These are phyloP conservation scores for Penicillium vulpinum DNA, from an alignment of 2,329 filamentous ascomycete species.

Conservation along the genomic window DNA sequence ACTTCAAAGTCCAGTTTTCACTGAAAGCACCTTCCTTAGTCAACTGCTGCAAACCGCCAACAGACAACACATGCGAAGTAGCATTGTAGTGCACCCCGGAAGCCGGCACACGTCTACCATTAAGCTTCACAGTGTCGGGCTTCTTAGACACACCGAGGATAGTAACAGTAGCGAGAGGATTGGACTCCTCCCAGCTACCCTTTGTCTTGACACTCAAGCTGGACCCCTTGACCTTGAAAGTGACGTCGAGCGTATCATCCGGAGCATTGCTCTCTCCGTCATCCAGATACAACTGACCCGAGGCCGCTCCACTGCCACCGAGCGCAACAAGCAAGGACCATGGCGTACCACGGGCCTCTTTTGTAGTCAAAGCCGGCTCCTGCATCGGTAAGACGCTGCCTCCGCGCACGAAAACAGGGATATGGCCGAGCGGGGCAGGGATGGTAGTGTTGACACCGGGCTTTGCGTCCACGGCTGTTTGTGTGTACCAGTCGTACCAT, in stretches of 20 bases:
- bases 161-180: conserved; percentile 62
- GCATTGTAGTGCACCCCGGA: conserved; percentile 52
- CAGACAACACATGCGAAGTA: conserved; percentile 50
- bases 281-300: conserved; percentile 68
- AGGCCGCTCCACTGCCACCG: conserved; percentile 55
- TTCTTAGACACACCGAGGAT: conserved; percentile 57
- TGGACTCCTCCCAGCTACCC: conserved; percentile 58
- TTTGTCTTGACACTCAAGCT: conserved; percentile 50
- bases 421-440: conserved; percentile 63
- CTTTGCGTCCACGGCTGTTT: conserved; percentile 53
- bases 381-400: conserved; percentile 68
- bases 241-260: conserved; percentile 56
- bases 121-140: conserved; percentile 52
- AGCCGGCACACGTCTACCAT: conserved; percentile 48
- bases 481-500: conserved; percentile 83
- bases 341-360: conserved; percentile 60
- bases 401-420: conserved; percentile 70
- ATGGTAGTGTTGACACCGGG: conserved; percentile 62
- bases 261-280: conserved; percentile 69
- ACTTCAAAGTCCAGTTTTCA: conserved; percentile 58
- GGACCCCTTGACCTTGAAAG: conserved; percentile 33
- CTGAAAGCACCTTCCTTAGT: conserved; percentile 60
- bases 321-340: conserved; percentile 69
- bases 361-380: conserved; percentile 66
- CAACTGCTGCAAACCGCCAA: conserved; percentile 52